Base-by-base conservation (phyloP, 2,329 filamentous ascomycete genomes). In the Talaromyces sp. region DNA sequence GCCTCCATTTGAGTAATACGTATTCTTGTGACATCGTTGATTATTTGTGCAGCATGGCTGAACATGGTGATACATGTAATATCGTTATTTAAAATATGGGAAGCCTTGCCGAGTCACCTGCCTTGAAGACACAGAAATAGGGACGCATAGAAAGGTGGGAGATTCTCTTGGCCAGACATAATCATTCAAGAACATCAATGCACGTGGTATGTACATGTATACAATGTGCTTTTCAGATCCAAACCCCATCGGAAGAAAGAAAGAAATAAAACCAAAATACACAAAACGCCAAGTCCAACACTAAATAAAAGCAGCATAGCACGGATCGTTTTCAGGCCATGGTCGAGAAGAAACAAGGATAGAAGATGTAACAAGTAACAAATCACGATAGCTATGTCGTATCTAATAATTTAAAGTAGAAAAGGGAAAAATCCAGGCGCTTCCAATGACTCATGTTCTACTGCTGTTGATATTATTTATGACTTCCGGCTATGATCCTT, bases 401-500 rank as follows among this genome's bases (percentile, higher is more conserved):
- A 47, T 47, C 44, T 47, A 47, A 47, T 25, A 6, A 25, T 25
- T 25, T 25, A 25, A 25, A 47, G 22, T 47, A 13, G 44, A 47
- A 19, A 19, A 15, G 10, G 42, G 19, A 19, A 22, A 47, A 15
- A 10, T 11, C 17, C 19, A 47, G 19, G 17, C 44, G 11, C 9
- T 47, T 25, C 22, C n/a, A 39, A 39, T n/a, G 36, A 8, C 11
- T 15, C 9, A 22, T 44, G 42, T 47, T 47, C 44, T 47, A 47
- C 44, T 47, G 39, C 39, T 17, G 44, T 47, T 47, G 8, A 22
- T 13, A 47, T 11, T 47, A 32, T 19, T n/a, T 53, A 53, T 30
- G 25, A 53, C 17, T 47, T 39, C 49, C 25, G 27, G 64, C 75
- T 70, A 87, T 56, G 84, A 85, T 19, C 93, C 93, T 75, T 97